Evolutionary conservation across 225 moss, liverwort and hornwort genomes (phyloP).

Genomic region (Polytrichum formosum): DNA sequence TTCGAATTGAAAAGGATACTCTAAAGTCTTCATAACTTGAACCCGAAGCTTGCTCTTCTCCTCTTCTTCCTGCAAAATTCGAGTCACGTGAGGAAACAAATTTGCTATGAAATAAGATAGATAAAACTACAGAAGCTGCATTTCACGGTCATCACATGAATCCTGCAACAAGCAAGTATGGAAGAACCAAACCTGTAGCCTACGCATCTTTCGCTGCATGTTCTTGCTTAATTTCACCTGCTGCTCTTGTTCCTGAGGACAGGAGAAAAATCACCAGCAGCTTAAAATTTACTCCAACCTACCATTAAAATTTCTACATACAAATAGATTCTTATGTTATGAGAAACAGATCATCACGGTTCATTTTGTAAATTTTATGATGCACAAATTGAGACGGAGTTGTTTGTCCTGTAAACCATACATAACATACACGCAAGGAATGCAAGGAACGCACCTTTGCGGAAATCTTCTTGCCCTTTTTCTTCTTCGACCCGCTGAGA

Average conservation of each 20-base stretch:
- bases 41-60: conserved; percentile 51
- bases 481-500: conserved; percentile 22
- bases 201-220: conserved; percentile 60
- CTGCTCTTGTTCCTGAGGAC: conserved; percentile 25
- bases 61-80: conserved; percentile 43
- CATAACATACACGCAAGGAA: too few species aligned
- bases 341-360: too few species aligned
- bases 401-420: too few species aligned
- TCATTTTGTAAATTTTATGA: too few species aligned
- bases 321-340: neutral
- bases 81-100: neutral
- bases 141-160: too few species aligned
- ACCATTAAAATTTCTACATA: neutral
- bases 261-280: neutral
- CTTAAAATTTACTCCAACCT: conserved; percentile 1
- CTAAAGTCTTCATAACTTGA: conserved; percentile 44
- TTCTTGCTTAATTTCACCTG: conserved; percentile 46
- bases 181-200: conserved; percentile 31
- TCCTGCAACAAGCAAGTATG: too few species aligned
- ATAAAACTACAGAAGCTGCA: too few species aligned
- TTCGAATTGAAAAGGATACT: conserved; percentile 34
- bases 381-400: too few species aligned
- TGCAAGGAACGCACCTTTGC: conserved; percentile 20
- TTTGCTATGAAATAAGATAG: too few species aligned
- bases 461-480: conserved; percentile 26